Base-by-base conservation (phyloP, 75 land plant genomes). In the Selaginella moellendorffii region DNA sequence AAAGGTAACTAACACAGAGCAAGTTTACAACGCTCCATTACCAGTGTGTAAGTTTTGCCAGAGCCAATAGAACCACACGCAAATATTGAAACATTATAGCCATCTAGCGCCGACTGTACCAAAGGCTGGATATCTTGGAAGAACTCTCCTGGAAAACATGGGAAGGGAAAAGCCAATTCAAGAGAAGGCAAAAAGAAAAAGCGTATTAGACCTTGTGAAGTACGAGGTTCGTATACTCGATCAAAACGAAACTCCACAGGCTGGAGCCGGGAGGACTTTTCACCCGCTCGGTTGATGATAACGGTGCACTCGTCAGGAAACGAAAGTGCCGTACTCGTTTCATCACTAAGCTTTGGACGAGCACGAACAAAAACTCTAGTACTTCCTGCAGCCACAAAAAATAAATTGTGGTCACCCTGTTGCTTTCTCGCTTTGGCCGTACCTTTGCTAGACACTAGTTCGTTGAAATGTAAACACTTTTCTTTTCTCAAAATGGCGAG, bases 121-220 rank as follows among this genome's bases (percentile, higher is more conserved):
- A 56, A 56, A 56, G 59, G 59, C 19, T 56, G 59, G 5, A 56
- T 56, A 25, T 24, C 59, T 19, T 56, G 59, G 59, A 56, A 56
- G n/a, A 56, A 19, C 23, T 56, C 59, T 8, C 59, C 59, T 56
- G n/a, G 2, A 21, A 46, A 5, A 36, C 46, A 56, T 56, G n/a
- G 25, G n/a, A 21, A 21, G 23, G 42, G n/a, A 56, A 56, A 2
- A 19, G 2, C 59, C 8, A 8, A 56, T 24, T 56, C 2, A 19
- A 56, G 2, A 25, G 8, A 56, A 56, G 5, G 2, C 2, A 56
- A 56, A 5, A 56, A 9, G 17, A 8, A 2, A 25, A 56, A n/a
- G n/a, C n/a, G n/a, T n/a, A n/a, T n/a, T n/a, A n/a, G 2, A 56
- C 59, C 59, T 56, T 56, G 59, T 8, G 59, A 19, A 19, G 21